Base-by-base conservation (phyloP, 2,329 filamentous ascomycete species). In the Aspergillus quadrilineatus region DNA sequence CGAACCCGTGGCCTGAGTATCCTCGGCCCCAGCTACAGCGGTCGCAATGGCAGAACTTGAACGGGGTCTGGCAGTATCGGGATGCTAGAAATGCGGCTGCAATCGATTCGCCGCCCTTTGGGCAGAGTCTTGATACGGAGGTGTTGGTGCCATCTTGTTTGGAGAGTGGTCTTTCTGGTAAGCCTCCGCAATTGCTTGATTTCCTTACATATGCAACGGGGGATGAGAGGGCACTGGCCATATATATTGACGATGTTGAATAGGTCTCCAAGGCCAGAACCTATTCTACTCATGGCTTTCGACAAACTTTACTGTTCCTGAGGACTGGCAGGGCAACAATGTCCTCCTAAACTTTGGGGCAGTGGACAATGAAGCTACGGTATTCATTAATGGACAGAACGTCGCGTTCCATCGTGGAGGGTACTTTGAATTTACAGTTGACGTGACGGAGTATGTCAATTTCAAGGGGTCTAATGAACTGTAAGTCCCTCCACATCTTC, bases 391-490 rank as follows among this genome's bases (percentile, higher is more conserved):
- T 60, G 81, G 81, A 2, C 64, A 78, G 26, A 59, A 79, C 17
- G 80, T 79, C 3, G 80, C 77, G 0, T 79, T 77, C 51, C 77
- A 88, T 60, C 74, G 78, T 1, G 86, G 86, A 26, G 86, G 86
- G 0, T 88, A 87, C 63, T 85, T 81, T 64, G 77, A 80, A 28
- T 88, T 88, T 65, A 80, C 77, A 1, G 60, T 87, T 17, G 85
- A 89, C 63, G 74, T 85, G 15, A 87, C 85, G 0, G 65, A 78
- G 28, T 65, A 72, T 44, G 58, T 79, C 22, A 67, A 66, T 6
- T 57, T 62, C 1, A 77, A 77, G 32, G 76, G 75, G 4, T 70
- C 74, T 0, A 87, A 88, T 64, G 78, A 82, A 54, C 67, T 88
- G 80, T 85, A 66, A 69, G 76, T 69, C 10, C 6, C 17, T 28